Conservation (phyloP, 2,329 filamentous ascomycete species). For the Reticulascus tulasneorum region DNA sequence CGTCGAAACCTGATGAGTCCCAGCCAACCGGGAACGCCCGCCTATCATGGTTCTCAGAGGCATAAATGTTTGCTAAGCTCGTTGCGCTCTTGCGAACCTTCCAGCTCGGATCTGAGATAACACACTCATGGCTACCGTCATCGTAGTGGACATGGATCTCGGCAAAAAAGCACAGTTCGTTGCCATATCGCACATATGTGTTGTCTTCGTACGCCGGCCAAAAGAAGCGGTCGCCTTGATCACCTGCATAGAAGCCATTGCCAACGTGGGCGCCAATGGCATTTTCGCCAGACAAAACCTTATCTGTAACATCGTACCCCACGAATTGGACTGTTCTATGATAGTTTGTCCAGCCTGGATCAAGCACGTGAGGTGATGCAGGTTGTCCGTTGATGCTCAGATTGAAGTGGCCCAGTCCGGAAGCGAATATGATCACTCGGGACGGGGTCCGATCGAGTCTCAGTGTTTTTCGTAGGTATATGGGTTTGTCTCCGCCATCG, state of each 20-base stretch:
- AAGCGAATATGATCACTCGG: slow-evolving; percentile 30
- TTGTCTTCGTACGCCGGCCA: slow-evolving; percentile 39
- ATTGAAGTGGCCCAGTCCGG: slow-evolving; percentile 35
- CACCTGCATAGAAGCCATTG: slow-evolving; percentile 42
- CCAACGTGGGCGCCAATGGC: slow-evolving; percentile 34
- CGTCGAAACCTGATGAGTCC: slow-evolving; percentile 22
- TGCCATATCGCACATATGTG: slow-evolving; percentile 32
- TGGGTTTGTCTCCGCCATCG: slow-evolving; percentile 32
- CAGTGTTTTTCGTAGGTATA: slow-evolving; percentile 32
- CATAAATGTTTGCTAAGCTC: slow-evolving; percentile 34
- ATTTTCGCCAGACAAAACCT: slow-evolving; percentile 28
- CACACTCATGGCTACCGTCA: slow-evolving; percentile 28
- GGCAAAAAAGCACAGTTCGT: slow-evolving; percentile 36
- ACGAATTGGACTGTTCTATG: slow-evolving; percentile 37
- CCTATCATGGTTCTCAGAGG: slow-evolving; percentile 33
- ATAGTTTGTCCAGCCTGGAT: slow-evolving; percentile 36
- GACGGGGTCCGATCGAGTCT: slow-evolving; percentile 22
- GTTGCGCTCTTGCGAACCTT: slow-evolving; percentile 32
- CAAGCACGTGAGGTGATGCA: slow-evolving; percentile 29
- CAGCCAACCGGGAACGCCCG: slow-evolving; percentile 29
- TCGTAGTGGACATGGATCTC: slow-evolving; percentile 33
- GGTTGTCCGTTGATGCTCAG: slow-evolving; percentile 29
- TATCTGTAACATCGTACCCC: slow-evolving; percentile 35
- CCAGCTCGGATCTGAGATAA: slow-evolving; percentile 33
- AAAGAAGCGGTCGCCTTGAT: slow-evolving; percentile 36